These are phyloP conservation scores for Xylaria sp. DNA, from an alignment of 2,329 filamentous ascomycete genomes.

Conservation along the genomic window DNA sequence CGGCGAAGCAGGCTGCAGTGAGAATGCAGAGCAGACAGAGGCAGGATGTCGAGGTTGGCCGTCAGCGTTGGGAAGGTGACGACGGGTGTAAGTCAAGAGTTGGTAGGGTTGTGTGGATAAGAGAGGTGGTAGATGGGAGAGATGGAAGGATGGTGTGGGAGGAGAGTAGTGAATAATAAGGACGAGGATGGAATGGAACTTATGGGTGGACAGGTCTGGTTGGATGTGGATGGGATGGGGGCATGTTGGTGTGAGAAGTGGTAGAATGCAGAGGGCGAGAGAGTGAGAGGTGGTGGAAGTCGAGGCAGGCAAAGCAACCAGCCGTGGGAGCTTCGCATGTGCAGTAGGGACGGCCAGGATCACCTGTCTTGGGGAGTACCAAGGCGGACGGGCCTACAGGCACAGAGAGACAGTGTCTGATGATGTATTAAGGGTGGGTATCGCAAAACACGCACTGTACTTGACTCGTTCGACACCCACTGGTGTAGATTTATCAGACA, in stretches of 20 bases:
- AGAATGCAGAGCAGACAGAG: constrained; percentile 15
- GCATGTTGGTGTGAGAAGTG: constrained; percentile 47
- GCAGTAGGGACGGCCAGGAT: constrained; percentile 44
- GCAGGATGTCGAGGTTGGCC: constrained; percentile 16
- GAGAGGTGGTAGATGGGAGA: constrained; percentile 14
- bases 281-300: constrained; percentile 28
- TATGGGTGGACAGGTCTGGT: constrained; percentile 38
- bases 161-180: constrained; percentile 44
- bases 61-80: constrained; percentile 13
- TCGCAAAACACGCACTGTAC: constrained; percentile 18
- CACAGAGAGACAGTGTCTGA: constrained; percentile 22
- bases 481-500: constrained; percentile 21
- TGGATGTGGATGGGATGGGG: constrained; percentile 42
- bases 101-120: constrained; percentile 7
- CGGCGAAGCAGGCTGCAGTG: constrained; percentile 17
- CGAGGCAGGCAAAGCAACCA: constrained; percentile 40
- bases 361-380: constrained; percentile 38
- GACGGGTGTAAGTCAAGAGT: constrained; percentile 33
- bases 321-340: constrained; percentile 42
- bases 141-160: constrained; percentile 41
- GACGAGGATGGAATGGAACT: constrained; percentile 40
- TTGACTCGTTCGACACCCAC: constrained; percentile 24
- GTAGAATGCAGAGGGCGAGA: constrained; percentile 40
- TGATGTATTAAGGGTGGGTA: not conserved
- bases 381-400: constrained; percentile 24